These are phyloP conservation scores for Periconia sp. DNA, from an alignment of 2,329 filamentous ascomycete genomes.

Conservation along the genomic window DNA sequence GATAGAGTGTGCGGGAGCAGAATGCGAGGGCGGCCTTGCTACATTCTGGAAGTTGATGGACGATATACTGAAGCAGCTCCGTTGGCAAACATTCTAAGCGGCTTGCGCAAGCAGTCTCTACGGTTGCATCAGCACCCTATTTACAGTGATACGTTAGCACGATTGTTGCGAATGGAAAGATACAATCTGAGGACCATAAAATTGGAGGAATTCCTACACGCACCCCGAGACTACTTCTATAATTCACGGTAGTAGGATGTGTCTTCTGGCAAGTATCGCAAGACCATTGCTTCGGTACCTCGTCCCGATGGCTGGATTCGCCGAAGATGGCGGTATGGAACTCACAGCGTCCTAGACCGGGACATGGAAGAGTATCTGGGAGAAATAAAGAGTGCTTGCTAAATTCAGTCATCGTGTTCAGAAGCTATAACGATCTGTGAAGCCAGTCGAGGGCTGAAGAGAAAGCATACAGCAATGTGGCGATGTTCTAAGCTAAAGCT, in stretches of 20 bases:
- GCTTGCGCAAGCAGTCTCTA: too few relatives aligned
- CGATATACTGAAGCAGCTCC: constrained; percentile 11
- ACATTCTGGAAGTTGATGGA: not conserved
- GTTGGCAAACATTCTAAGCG: constrained; percentile 9
- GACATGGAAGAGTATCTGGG: constrained; percentile 13
- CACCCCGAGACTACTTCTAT: not conserved
- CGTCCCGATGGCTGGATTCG: not conserved
- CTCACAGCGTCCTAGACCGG: constrained; percentile 7
- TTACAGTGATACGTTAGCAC: too few relatives aligned
- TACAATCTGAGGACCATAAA: too few relatives aligned
- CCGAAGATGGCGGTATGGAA: constrained; percentile 12
- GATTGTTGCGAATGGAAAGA: too few relatives aligned
- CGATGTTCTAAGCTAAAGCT: too few relatives aligned
- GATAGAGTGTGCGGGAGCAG: constrained; percentile 3
- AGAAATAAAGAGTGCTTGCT: constrained; percentile 10
- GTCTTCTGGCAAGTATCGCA: constrained; percentile 9
- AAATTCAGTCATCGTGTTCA: too few relatives aligned
- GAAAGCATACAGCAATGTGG: too few relatives aligned
- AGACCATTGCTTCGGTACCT: constrained; percentile 5
- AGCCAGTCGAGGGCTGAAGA: too few relatives aligned
- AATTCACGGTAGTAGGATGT: constrained; percentile 4
- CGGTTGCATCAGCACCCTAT: too few relatives aligned
- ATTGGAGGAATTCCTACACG: too few relatives aligned
- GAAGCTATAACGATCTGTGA: too few relatives aligned
- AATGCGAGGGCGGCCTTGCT: constrained; percentile 4